Percentiles rank a stretch among this genome's conserved stretches.
phyloP scores from a whole-genome alignment of 306 rosid genomes.

The Citrullus mucosospermus region DNA sequence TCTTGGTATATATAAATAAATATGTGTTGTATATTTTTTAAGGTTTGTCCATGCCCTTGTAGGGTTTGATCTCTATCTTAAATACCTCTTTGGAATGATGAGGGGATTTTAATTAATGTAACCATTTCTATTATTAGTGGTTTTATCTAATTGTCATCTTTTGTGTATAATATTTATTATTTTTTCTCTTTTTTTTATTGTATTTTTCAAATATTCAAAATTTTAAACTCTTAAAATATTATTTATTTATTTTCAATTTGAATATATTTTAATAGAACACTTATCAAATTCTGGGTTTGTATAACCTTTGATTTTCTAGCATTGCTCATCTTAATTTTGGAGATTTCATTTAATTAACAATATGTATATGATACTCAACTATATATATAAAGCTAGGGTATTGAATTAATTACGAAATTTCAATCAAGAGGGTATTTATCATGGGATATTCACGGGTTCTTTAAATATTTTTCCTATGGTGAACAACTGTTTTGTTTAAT shows the following conservation, averaged over 20 bases:
- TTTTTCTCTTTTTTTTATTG: background rate
- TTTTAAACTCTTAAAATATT: background rate
- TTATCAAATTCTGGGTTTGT: too few relatives aligned
- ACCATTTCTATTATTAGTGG: background rate
- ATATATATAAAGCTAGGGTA: background rate
- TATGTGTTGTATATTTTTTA: background rate
- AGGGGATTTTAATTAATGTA: background rate
- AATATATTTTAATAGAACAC: background rate
- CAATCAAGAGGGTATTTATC: background rate
- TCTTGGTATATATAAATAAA: background rate
- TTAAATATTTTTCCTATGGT: too few relatives aligned
- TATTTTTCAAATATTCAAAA: too few relatives aligned
- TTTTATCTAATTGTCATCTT: background rate
- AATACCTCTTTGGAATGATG: background rate
- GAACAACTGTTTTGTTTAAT: too few relatives aligned
- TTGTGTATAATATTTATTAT: background rate
- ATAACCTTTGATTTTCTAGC: background rate
- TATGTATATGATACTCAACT: too few relatives aligned
- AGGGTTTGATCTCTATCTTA: background rate
- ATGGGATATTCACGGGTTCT: too few relatives aligned
- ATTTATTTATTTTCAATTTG: background rate
- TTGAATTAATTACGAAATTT: background rate
- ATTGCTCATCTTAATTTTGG: background rate
- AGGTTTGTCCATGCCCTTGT: slow-evolving; percentile 4
- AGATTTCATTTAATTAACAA: too few relatives aligned